These are phyloP conservation scores for Hemisphaericaspora nanyangensis DNA, from an alignment of 805 yeast genomes.

Conservation along the genomic window DNA sequence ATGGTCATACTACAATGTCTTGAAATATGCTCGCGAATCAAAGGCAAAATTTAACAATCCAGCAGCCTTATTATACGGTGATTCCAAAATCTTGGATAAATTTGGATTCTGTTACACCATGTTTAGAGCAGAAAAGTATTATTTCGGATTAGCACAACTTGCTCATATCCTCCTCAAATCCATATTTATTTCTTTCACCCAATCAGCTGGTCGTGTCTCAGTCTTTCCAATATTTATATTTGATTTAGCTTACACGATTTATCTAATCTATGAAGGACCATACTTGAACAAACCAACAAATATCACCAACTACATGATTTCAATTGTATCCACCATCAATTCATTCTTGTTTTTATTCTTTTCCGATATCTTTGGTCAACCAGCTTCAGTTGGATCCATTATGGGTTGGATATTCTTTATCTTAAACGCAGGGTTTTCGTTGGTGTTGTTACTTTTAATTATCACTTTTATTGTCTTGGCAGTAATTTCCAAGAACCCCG, in stretches of 20 bases:
- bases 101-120: constrained; percentile 89
- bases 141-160: constrained; percentile 73
- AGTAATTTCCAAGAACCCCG: constrained; percentile 77
- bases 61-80: constrained; percentile 83
- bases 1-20: constrained; percentile 65
- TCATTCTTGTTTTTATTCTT: constrained; percentile 84
- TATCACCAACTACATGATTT: constrained; percentile 65
- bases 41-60: constrained; percentile 65
- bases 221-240: constrained; percentile 70
- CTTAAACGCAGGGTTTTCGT: constrained; percentile 83
- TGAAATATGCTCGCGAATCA: constrained; percentile 60
- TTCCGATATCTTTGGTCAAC: constrained; percentile 79
- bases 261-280: constrained; percentile 64
- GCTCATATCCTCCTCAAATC: constrained; percentile 62
- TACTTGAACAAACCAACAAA: constrained; percentile 83
- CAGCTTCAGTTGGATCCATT: constrained; percentile 70
- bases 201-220: constrained; percentile 77
- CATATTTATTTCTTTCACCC: constrained; percentile 73
- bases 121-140: constrained; percentile 76
- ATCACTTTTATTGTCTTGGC: constrained; percentile 63
- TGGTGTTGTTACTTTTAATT: constrained; percentile 66
- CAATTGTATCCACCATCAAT: constrained; percentile 69
- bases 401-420: constrained; percentile 93
- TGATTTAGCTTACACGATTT: constrained; percentile 66
- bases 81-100: constrained; percentile 63